Base-by-base conservation (phyloP, 768 basidiomycete species). In the Porphyrellus cyaneotinctus region DNA sequence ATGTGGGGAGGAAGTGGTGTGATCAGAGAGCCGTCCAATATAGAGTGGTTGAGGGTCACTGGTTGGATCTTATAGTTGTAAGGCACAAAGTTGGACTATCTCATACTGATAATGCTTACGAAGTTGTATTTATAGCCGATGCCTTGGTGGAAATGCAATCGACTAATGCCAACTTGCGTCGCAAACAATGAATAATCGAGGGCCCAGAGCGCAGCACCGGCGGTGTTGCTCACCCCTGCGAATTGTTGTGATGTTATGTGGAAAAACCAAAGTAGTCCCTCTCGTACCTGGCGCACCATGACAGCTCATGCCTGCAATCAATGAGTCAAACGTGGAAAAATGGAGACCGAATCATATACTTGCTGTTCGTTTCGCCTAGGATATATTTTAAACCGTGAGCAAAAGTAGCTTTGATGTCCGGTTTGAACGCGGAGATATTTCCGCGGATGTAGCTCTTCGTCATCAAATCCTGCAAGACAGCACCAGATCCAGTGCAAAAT, bases 91-190 rank as follows among this genome's bases (percentile, higher is more conserved):
- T 39, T 9, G 20, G 31, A 8, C 20, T n/a, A 17, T n/a, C 18
- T 42, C 28, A 12, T 20, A 33, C 9, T 7, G 13, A 10, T 17
- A 30, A 17, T 3, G 1, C 55, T 48, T 30, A 82, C 85, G 48
- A 86, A 70, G 61, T 80, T 83, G 60, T 87, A 88, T 67, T 87
- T 88, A 70, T 76, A 87, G 1, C 85, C 85, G 48, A 87, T 71
- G 15, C 85, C 85, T 50, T 82, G 74, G 60, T 88, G 84, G 73
- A 84, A 85, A 68, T 77, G 82, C 15, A 83, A 54, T 45, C 77
- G 72, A 26, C 75, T 73, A 24, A 83, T 77, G 4, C 80, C 81
- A 11, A 83, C 65, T 56, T 78, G 77, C 2, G 79, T 68, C 62
- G 83, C 81, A 59, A 76, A 83, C 4, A 88, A 69, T 2, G 77